A percentile compares a stretch with the other conserved stretches of the same genome.
These are phyloP conservation scores for Diddensiella transvaalensis DNA, from an alignment of 805 yeast genomes.

Conservation along the genomic window DNA sequence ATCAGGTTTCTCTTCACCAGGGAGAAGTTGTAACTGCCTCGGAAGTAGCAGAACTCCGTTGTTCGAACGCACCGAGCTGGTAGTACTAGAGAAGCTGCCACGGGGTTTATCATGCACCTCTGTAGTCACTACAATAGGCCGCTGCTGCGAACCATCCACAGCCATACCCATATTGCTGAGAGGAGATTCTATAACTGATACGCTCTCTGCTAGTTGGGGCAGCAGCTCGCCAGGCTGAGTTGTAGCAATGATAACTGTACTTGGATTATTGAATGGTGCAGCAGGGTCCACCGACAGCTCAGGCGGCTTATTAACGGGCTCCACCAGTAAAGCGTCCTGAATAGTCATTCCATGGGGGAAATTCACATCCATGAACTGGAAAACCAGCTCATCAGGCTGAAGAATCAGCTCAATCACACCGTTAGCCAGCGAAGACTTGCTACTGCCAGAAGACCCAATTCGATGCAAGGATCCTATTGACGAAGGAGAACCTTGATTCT, in stretches of 20 bases:
- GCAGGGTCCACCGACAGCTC: not conserved
- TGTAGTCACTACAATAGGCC: not conserved
- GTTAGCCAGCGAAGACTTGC: not conserved
- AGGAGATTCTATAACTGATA: not conserved
- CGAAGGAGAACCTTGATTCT: not conserved
- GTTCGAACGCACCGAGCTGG: slow-evolving; percentile 10
- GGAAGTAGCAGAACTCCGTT: slow-evolving; percentile 31
- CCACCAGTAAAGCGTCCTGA: slow-evolving; percentile 23
- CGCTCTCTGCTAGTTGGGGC: not conserved
- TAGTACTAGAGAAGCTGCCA: slow-evolving; percentile 1
- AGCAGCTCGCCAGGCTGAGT: not conserved
- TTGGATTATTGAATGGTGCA: not conserved
- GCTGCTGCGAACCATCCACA: not conserved
- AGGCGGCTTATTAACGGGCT: not conserved
- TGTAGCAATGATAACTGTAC: not conserved
- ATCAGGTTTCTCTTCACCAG: not conserved
- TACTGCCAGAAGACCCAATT: not conserved
- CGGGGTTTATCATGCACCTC: not conserved
- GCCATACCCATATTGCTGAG: no score
- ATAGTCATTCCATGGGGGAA: slow-evolving; percentile 25
- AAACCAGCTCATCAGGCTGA: slow-evolving; percentile 25
- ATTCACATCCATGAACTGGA: slow-evolving; percentile 17
- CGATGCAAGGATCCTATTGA: not conserved
- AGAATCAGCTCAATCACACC: slow-evolving; percentile 7
- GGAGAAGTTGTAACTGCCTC: slow-evolving; percentile 26